These are phyloP conservation scores for Pogostemon cablin DNA, from an alignment of 257 asterid species.

Conservation along the genomic window DNA sequence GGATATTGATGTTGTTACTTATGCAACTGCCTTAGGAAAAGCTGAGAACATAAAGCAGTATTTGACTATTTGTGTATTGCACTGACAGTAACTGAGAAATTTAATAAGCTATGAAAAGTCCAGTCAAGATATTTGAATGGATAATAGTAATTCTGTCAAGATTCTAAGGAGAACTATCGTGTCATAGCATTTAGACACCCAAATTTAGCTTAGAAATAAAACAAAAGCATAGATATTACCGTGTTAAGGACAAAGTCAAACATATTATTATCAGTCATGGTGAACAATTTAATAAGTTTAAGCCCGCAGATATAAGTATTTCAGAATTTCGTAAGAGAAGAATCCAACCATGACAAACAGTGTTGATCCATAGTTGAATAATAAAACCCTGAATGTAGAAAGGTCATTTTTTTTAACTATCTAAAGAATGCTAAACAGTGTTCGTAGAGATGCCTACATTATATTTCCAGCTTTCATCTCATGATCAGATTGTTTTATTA, in stretches of 20 bases:
- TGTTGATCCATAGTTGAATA: not conserved
- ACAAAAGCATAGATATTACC: not conserved
- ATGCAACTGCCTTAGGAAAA: not conserved
- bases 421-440: slow-evolving; percentile 3
- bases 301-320: slow-evolving; percentile 12
- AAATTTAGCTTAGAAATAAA: not conserved
- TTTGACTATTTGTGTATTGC: not conserved
- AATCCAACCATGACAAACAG: not conserved
- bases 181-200: slow-evolving; percentile 11
- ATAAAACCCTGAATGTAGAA: not conserved
- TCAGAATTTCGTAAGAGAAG: slow-evolving; percentile 16
- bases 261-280: not conserved
- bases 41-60: not conserved
- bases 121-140: too few relatives aligned
- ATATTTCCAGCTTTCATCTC: not conserved
- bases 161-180: not conserved
- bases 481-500: not conserved
- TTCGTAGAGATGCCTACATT: not conserved
- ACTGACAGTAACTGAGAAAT: too few relatives aligned
- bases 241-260: not conserved
- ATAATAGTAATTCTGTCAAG: not conserved
- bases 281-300: slow-evolving; percentile 3
- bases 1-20: slow-evolving; percentile 1
- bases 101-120: too few relatives aligned
- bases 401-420: not conserved